phyloP scores from a whole-genome alignment of 164 flowering plant species.

The Pachysandra terminalis region DNA sequence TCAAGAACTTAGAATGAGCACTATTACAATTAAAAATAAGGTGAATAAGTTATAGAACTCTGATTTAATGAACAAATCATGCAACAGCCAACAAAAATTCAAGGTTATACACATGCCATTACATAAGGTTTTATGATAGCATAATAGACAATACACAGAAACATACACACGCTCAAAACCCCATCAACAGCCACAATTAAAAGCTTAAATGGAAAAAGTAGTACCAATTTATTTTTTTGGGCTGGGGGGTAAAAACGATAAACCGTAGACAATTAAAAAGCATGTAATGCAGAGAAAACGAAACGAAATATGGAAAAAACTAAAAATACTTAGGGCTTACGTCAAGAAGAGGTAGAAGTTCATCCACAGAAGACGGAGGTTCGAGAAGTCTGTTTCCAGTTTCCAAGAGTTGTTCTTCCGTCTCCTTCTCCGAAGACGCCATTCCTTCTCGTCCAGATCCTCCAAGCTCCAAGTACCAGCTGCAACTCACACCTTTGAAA shows the following conservation, averaged over 20 bases:
- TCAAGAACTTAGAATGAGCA: too few relatives aligned
- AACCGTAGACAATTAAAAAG: not conserved
- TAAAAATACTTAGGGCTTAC: constrained; percentile 27
- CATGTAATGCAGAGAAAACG: not conserved
- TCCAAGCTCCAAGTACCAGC: constrained; percentile 1
- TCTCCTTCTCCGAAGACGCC: constrained; percentile 32
- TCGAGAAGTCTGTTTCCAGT: constrained; percentile 40
- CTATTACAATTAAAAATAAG: too few relatives aligned
- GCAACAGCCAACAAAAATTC: too few relatives aligned
- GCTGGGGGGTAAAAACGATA: not conserved
- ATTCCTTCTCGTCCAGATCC: constrained; percentile 22
- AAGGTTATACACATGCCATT: too few relatives aligned
- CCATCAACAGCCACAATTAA: too few relatives aligned
- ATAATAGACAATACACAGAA: not conserved
- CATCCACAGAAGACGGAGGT: constrained; percentile 40
- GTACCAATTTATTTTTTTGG: too few relatives aligned
- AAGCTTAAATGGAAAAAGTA: not conserved
- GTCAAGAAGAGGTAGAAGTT: constrained; percentile 46
- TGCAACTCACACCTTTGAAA: constrained; percentile 17
- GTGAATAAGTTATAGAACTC: too few relatives aligned
- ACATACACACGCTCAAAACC: not conserved
- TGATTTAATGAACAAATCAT: too few relatives aligned
- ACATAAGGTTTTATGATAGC: too few relatives aligned
- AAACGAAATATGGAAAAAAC: not conserved
- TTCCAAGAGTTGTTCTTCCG: constrained; percentile 40